These are phyloP conservation scores for Naematelia aurantialba DNA, from an alignment of 768 basidiomycete species.

Conservation along the genomic window DNA sequence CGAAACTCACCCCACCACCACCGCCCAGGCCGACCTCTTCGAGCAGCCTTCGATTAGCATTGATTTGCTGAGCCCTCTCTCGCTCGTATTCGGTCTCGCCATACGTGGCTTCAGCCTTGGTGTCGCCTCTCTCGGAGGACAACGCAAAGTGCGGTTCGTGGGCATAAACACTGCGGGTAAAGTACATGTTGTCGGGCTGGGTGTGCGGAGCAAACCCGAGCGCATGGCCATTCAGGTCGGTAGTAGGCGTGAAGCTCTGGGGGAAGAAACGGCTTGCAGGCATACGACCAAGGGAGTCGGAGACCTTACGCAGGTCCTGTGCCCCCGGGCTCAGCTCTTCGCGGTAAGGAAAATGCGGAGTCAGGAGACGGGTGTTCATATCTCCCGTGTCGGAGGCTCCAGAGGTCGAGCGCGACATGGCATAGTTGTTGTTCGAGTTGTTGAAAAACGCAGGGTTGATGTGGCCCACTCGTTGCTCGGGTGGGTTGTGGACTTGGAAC, in stretches of 20 bases:
- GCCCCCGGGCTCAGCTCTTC: conserved; percentile 22
- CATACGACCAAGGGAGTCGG: conserved; percentile 25
- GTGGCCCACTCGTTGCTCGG: conserved; percentile 13
- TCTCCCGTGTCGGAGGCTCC: conserved; percentile 28
- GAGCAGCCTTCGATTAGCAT: conserved; percentile 41
- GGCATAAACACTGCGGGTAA: conserved; percentile 7
- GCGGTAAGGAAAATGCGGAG: conserved; percentile 32
- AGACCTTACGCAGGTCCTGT: conserved; percentile 39
- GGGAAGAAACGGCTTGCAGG: conserved; percentile 9
- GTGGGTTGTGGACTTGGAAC: neutral
- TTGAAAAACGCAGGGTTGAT: conserved; percentile 38
- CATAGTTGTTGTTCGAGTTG: conserved; percentile 13
- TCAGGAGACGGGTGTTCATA: conserved; percentile 28
- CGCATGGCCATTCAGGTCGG: conserved; percentile 7
- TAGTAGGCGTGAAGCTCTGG: conserved; percentile 9
- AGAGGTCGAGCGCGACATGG: conserved; percentile 45
- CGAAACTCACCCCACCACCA: conserved; percentile 19
- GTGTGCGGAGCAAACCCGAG: conserved; percentile 26
- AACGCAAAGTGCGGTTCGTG: conserved; percentile 23
- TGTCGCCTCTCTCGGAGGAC: conserved; percentile 26
- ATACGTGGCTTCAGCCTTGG: conserved; percentile 19
- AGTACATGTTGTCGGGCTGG: conserved; percentile 27
- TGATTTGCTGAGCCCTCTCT: conserved; percentile 40
- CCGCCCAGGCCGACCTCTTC: conserved; percentile 42
- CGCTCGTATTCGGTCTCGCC: conserved; percentile 46